phyloP scores from a whole-genome alignment of 768 basidiomycete species.

The Tylopilus sp. region DNA sequence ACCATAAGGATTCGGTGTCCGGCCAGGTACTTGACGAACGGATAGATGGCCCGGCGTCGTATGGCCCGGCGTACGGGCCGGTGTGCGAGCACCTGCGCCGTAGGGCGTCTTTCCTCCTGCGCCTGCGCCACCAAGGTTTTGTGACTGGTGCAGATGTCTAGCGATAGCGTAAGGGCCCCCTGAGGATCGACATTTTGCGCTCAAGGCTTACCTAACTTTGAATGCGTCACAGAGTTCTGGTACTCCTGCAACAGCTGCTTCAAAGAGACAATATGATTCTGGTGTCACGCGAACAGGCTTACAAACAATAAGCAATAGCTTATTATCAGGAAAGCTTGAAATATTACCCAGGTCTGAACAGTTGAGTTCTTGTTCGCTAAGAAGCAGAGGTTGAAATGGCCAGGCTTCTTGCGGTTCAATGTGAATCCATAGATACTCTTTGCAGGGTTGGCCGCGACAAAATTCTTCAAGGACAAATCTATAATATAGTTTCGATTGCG shows the following conservation, averaged over 20 bases:
- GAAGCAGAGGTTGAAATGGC: constrained; percentile 93
- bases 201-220: constrained; percentile 67
- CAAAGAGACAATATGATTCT: constrained; percentile 86
- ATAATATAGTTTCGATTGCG: background rate
- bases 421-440: constrained; percentile 97
- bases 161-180: constrained; percentile 8
- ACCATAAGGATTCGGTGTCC: constrained; percentile 81
- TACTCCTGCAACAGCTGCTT: constrained; percentile 86
- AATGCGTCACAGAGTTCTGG: constrained; percentile 95
- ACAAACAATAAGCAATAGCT: constrained; percentile 2
- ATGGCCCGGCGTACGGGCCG: constrained; percentile 68
- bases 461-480: constrained; percentile 89
- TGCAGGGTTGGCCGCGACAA: constrained; percentile 88
- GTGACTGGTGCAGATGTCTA: constrained; percentile 78
- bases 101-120: constrained; percentile 79
- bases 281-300: constrained; percentile 86
- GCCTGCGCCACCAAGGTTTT: constrained; percentile 49
- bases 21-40: constrained; percentile 58
- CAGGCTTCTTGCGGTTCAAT: constrained; percentile 83
- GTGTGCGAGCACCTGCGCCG: constrained; percentile 69
- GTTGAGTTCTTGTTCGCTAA: constrained; percentile 86
- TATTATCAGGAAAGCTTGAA: background rate
- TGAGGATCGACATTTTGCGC: background rate
- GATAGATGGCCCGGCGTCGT: constrained; percentile 82
- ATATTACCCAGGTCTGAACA: constrained; percentile 83